Percentiles rank a stretch among this genome's conserved stretches.
Conservation (phyloP, 2,329 filamentous ascomycete species). For the Knufia fluminis region DNA sequence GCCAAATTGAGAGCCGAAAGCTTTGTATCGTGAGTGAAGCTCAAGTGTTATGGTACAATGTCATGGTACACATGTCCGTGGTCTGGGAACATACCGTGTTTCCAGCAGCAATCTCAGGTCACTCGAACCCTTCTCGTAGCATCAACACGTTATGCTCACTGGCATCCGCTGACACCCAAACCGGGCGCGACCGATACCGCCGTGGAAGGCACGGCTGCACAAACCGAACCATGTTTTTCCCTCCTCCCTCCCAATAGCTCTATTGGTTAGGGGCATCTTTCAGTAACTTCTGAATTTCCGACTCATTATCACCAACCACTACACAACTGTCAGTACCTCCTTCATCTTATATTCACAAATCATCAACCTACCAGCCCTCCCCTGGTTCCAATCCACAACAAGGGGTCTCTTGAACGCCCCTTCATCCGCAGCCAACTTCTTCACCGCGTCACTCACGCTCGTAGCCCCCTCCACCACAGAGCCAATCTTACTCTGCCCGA, state of each 20-base stretch:
- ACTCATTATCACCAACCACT: constrained; percentile 69
- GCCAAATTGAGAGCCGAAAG: too few relatives aligned
- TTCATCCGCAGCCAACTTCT: constrained; percentile 61
- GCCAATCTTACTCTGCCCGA: constrained; percentile 52
- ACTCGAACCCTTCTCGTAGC: too few relatives aligned
- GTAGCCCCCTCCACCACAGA: constrained; percentile 67
- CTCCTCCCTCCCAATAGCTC: not conserved
- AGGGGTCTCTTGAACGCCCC: constrained; percentile 66
- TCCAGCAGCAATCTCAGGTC: too few relatives aligned
- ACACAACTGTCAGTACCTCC: constrained; percentile 11
- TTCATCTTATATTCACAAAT: not conserved
- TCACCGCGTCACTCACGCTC: constrained; percentile 67
- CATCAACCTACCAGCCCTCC: constrained; percentile 53
- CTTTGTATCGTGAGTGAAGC: too few relatives aligned
- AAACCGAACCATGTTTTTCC: not conserved
- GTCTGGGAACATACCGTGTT: too few relatives aligned
- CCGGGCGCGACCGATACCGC: too few relatives aligned
- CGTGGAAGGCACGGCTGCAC: not conserved
- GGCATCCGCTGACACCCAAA: too few relatives aligned
- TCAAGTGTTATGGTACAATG: too few relatives aligned
- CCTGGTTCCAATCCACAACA: constrained; percentile 93
- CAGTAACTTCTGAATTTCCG: constrained; percentile 77
- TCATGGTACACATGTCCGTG: too few relatives aligned
- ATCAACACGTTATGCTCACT: too few relatives aligned
- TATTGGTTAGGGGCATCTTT: constrained; percentile 33